Evolutionary conservation across 495 filamentous ascomycete species (phyloP), one percentile per base, ranked within the genome.

Genomic region (Cercophora scortea): DNA sequence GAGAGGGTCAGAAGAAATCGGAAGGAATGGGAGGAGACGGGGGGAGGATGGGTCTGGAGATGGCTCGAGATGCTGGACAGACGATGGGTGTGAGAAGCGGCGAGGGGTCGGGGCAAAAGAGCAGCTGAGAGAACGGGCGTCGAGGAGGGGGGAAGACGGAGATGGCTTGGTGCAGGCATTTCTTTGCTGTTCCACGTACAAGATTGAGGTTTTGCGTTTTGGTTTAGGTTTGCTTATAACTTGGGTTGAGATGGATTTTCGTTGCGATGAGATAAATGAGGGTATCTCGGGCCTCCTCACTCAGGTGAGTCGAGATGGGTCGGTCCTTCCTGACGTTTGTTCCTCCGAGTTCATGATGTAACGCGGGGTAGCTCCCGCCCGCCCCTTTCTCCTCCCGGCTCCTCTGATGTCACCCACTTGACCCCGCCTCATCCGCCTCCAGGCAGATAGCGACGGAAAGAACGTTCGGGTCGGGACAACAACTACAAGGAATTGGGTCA

Each of bases 301-400:
- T 38, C 36, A 11, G 8, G 10, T 38, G 36, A 38, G 36, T 38
- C 36, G 9, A 13, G 36, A 10, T 10, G 7, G 36, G 36, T 3
- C 11, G 34, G 34, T 4, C 25, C 25, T 25, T 25, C 25, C 25
- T n/a, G n/a, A n/a, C n/a, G n/a, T 5, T 25, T 25, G 25, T 25
- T 25, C 25, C 25, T 25, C 5, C 5, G 25, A 25, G 25, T 25
- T 25, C 25, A 25, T 25, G 25, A 25, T 25, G 38, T 13, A 42
- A 41, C 51, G 59, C 56, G 59, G 59, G 59, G 59, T 59, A 61
- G 59, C 59, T 61, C 40, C 48, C 34, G 15, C 32, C 13, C 17
- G 13, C 42, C 2, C 13, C 10, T 18, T 42, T 39, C 34, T 18
- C 10, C n/a, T 19, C 36, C 36, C 36, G 10, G 7, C 17, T 49